These are phyloP conservation scores for Clavariopsis aquatica DNA, from an alignment of 495 filamentous ascomycete species.

Conservation along the genomic window DNA sequence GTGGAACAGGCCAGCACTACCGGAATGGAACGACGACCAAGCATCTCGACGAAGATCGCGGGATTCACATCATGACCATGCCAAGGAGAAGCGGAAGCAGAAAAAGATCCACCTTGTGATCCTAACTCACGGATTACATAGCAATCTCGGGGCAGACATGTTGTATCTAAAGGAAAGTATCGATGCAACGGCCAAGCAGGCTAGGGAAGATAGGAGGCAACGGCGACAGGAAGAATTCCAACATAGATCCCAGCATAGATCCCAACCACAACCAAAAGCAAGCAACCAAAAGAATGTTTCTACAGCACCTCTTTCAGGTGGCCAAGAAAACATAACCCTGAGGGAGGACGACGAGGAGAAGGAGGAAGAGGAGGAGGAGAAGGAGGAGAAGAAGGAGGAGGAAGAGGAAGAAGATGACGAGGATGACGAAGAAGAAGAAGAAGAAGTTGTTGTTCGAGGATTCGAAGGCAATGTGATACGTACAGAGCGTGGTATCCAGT, in stretches of 20 bases:
- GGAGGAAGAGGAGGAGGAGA: slow-evolving; percentile 74
- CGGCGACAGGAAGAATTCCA: slow-evolving; percentile 52
- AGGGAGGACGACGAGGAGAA: slow-evolving; percentile 66
- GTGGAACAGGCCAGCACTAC: slow-evolving; percentile 87
- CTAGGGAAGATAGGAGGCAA: slow-evolving; percentile 60
- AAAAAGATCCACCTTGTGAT: slow-evolving; percentile 90
- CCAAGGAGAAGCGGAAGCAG: slow-evolving; percentile 45
- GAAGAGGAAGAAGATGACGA: slow-evolving; percentile 74
- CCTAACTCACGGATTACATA: slow-evolving; percentile 91
- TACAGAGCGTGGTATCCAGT: slow-evolving; percentile 94
- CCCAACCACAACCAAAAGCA: background rate
- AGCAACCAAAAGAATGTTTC: slow-evolving; percentile 24
- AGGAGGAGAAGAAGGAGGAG: slow-evolving; percentile 70
- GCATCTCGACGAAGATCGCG: slow-evolving; percentile 32
- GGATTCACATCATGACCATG: slow-evolving; percentile 1
- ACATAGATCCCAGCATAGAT: too few relatives aligned
- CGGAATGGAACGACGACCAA: slow-evolving; percentile 58
- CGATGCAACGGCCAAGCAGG: slow-evolving; percentile 73
- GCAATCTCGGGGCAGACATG: slow-evolving; percentile 97
- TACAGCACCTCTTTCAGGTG: slow-evolving; percentile 45
- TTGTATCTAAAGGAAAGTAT: slow-evolving; percentile 96
- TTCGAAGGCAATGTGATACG: slow-evolving; percentile 86
- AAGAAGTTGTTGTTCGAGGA: slow-evolving; percentile 90
- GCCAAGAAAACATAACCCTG: slow-evolving; percentile 47
- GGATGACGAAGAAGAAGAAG: slow-evolving; percentile 70